phyloP scores from a whole-genome alignment of 2,329 filamentous ascomycete species.

The Fusarium haematococcum region DNA sequence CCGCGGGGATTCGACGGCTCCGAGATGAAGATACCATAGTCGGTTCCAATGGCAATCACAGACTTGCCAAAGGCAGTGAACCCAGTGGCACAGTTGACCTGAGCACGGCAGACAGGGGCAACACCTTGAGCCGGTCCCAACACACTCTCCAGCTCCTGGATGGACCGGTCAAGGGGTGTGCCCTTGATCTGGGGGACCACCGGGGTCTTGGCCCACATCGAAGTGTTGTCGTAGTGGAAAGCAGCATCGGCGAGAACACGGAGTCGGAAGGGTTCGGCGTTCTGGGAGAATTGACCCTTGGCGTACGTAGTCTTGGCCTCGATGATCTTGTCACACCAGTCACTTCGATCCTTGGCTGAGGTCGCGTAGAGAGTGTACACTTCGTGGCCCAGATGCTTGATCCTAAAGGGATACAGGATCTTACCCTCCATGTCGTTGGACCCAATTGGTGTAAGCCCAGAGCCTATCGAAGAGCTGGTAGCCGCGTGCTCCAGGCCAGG shows the following conservation, averaged over 20 bases:
- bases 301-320: slow-evolving; percentile 96
- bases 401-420: slow-evolving; percentile 91
- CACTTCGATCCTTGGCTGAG: slow-evolving; percentile 77
- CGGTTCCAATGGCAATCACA: slow-evolving; percentile 94
- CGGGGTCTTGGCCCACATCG: slow-evolving; percentile 68
- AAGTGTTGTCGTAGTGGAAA: slow-evolving; percentile 81
- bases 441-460: slow-evolving; percentile 56
- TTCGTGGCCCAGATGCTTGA: slow-evolving; percentile 96
- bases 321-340: slow-evolving; percentile 95
- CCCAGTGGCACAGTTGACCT: slow-evolving; percentile 92
- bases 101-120: slow-evolving; percentile 82
- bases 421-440: slow-evolving; percentile 81
- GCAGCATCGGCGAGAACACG: slow-evolving; percentile 92
- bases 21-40: slow-evolving; percentile 92
- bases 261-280: slow-evolving; percentile 94
- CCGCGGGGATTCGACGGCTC: slow-evolving; percentile 90
- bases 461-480: slow-evolving; percentile 74
- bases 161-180: slow-evolving; percentile 91
- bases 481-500: slow-evolving; percentile 75
- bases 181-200: slow-evolving; percentile 81
- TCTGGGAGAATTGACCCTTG: slow-evolving; percentile 87
- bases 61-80: slow-evolving; percentile 87
- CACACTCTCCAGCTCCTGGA: slow-evolving; percentile 85
- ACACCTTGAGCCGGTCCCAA: slow-evolving; percentile 79
- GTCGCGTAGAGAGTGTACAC: slow-evolving; percentile 91